phyloP scores from a whole-genome alignment of 2,329 filamentous ascomycete genomes.

The Aspergillus ochraceoroseus region DNA sequence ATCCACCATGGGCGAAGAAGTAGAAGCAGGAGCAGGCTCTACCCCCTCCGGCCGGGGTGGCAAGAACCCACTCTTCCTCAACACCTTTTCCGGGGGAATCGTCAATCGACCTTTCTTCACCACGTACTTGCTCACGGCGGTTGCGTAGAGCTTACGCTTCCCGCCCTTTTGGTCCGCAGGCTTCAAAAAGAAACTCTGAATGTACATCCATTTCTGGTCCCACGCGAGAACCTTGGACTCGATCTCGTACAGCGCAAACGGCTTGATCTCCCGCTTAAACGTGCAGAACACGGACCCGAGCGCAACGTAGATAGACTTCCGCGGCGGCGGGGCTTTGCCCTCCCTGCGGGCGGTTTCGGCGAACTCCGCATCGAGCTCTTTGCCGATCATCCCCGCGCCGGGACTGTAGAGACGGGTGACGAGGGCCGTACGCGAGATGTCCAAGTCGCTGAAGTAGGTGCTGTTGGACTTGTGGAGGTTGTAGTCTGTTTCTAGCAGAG shows the following conservation, averaged over 20 bases:
- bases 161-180: constrained; percentile 44
- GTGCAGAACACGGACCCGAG: constrained; percentile 68
- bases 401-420: constrained; percentile 63
- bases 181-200: constrained; percentile 67
- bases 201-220: constrained; percentile 79
- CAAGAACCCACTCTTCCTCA: constrained; percentile 67
- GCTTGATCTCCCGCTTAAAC: constrained; percentile 68
- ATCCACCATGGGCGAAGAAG: constrained; percentile 11
- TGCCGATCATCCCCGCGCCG: constrained; percentile 51
- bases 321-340: constrained; percentile 46
- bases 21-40: constrained; percentile 15
- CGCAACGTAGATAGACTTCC: constrained; percentile 55
- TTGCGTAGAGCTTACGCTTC: constrained; percentile 64
- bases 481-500: constrained; percentile 76
- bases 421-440: constrained; percentile 75
- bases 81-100: constrained; percentile 71
- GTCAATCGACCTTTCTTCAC: constrained; percentile 78
- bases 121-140: constrained; percentile 73
- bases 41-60: constrained; percentile 64
- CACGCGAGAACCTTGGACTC: constrained; percentile 66
- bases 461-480: constrained; percentile 78
- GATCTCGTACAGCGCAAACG: constrained; percentile 66
- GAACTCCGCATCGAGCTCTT: constrained; percentile 51
- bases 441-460: constrained; percentile 83
- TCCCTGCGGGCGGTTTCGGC: constrained; percentile 48